Evolutionary conservation across 2,329 filamentous ascomycete species (phyloP), one percentile per base, ranked within the genome.

Genomic region (Penicillium sp.): DNA sequence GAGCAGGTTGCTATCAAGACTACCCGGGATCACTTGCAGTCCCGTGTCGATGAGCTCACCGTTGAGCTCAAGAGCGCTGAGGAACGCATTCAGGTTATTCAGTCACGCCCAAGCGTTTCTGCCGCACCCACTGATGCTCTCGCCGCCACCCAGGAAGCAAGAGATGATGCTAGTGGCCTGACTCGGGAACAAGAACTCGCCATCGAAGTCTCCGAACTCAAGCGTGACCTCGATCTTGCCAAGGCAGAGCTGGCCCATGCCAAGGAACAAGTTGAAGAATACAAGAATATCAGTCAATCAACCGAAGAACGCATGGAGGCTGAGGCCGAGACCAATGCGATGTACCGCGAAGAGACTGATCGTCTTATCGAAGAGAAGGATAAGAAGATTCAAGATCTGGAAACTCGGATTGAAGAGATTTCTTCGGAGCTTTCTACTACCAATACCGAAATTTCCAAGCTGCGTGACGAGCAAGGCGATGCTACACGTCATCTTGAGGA

Each of bases 11-110:
- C 88, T 25, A 85, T 88, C 23, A 96, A 96, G 79, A 96, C 93
- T 1, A 89, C 86, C 45, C 86, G 89, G 46, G 93, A 97, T 71
- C 90, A 97, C 70, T 81, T 99, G 2, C 92, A 97, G 72, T 85
- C 87, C 31, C 85, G 92, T 54, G 90, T 96, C 3, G 89, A 96
- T 62, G 93, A 97, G 75, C 78, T 99, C 52, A 89, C 88, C 25
- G 89, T 95, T 54, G 91, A 97, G 70, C 80, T 97, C 25, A 89
- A 89, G 64, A 92, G 89, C 67, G 91, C 92, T 0, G 92, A 97
- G 71, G 94, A 97, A 73, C 89, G 92, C 49, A 82, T 90, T 6
- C 87, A 89, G 62, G 84, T 92, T 27, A 79, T 97, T 53, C 90
- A 94, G 62, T 88, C 90, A n/a, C 85, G 88, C 54, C 88, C 89